These are phyloP conservation scores for Backusella tarrabulga DNA, from an alignment of 192 early-diverging fungal species.

Conservation along the genomic window DNA sequence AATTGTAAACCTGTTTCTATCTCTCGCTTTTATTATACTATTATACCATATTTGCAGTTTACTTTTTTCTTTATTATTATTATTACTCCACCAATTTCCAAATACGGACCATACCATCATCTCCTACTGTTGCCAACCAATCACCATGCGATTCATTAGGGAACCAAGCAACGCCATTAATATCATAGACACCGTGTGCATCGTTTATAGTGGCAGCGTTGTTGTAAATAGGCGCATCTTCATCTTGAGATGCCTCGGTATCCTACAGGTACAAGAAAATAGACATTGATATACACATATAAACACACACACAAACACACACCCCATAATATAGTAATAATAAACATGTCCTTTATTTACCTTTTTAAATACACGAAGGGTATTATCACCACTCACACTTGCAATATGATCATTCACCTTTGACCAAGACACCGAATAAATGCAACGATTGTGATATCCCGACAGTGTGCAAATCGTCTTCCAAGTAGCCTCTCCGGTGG, in stretches of 20 bases:
- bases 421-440: slow-evolving; percentile 94
- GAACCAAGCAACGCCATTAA: slow-evolving; percentile 91
- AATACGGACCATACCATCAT: slow-evolving; percentile 84
- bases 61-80: not conserved
- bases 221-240: slow-evolving; percentile 26
- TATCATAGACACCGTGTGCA: slow-evolving; percentile 85
- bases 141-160: slow-evolving; percentile 58
- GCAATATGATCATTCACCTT: slow-evolving; percentile 70
- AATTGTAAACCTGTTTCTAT: slow-evolving; percentile 21
- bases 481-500: slow-evolving; percentile 62
- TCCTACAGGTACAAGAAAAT: not conserved
- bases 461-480: slow-evolving; percentile 64
- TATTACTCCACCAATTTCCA: slow-evolving; percentile 56
- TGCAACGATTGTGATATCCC: slow-evolving; percentile 79
- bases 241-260: not conserved
- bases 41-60: not conserved
- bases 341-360: not conserved
- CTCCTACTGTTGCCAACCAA: slow-evolving; percentile 86
- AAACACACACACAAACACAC: not conserved
- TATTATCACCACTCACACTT: slow-evolving; percentile 83
- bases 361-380: slow-evolving; percentile 61
- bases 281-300: not conserved
- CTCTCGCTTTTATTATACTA: not conserved
- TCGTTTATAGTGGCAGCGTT: slow-evolving; percentile 44
- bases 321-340: not conserved